A percentile compares a stretch with the other conserved stretches of the same genome.
Evolutionary conservation across 306 rosid genomes (phyloP).

Genomic region (Sphenostylis stenocarpa): DNA sequence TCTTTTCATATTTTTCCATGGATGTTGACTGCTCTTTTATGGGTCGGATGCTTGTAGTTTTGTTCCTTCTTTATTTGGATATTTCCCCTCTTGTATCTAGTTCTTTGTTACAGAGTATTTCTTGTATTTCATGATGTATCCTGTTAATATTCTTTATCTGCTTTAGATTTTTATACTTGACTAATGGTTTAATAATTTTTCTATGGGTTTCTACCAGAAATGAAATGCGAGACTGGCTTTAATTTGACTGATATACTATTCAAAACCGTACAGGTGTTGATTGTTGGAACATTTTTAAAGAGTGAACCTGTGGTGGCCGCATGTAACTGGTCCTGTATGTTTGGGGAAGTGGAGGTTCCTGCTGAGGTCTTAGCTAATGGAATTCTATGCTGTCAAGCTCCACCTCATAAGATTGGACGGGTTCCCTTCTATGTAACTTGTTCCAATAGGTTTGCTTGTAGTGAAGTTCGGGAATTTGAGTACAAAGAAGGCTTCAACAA

Average conservation of each 20-base stretch:
- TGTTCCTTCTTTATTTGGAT: conserved; percentile 24
- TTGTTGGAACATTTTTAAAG: conserved; percentile 70
- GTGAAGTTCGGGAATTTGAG: conserved; percentile 88
- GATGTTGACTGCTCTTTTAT: conserved; percentile 24
- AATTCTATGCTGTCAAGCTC: conserved; percentile 75
- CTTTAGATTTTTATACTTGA: neutral
- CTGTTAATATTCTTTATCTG: conserved; percentile 11
- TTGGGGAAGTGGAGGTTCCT: conserved; percentile 91
- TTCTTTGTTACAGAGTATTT: neutral
- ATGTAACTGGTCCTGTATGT: conserved; percentile 86
- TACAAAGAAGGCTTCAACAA: conserved; percentile 46
- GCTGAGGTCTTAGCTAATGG: conserved; percentile 76
- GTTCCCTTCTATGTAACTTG: conserved; percentile 84
- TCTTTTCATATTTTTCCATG: neutral
- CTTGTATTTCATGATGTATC: neutral
- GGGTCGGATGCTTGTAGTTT: conserved; percentile 19
- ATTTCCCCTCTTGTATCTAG: neutral
- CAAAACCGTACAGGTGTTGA: conserved; percentile 59
- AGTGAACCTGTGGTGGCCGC: conserved; percentile 45
- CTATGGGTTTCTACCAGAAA: conserved; percentile 9
- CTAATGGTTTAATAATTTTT: neutral
- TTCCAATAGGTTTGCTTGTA: conserved; percentile 89
- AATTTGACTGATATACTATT: conserved; percentile 24
- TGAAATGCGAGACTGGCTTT: neutral
- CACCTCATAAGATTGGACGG: conserved; percentile 64